Evolutionary conservation across 495 filamentous ascomycete genomes (phyloP).

Genomic region (Penicillium pulvis): DNA sequence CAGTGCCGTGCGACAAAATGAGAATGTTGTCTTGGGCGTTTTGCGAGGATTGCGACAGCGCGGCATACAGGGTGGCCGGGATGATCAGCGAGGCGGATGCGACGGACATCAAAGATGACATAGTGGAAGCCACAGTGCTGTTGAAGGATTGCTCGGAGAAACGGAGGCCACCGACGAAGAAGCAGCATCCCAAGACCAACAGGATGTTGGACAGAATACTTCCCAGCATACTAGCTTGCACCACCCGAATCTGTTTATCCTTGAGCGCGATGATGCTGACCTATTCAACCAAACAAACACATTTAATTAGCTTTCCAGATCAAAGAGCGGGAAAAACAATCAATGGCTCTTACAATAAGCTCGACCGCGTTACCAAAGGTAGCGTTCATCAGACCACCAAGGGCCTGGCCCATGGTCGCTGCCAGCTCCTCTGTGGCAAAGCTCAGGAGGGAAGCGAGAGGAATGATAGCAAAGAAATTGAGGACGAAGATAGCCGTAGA

Average conservation of each 20-base stretch:
- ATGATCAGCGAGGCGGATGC: conserved; percentile 91
- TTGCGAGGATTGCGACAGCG: conserved; percentile 38
- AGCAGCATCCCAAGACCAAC: conserved; percentile 95
- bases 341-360: conserved; percentile 68
- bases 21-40: conserved; percentile 60
- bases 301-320: not conserved
- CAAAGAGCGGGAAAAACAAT: not conserved
- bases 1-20: conserved; percentile 83
- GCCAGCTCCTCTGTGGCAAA: conserved; percentile 96
- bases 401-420: conserved; percentile 78
- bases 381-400: conserved; percentile 92
- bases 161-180: conserved; percentile 80
- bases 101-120: conserved; percentile 94
- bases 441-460: conserved; percentile 86
- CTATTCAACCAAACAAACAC: conserved; percentile 43
- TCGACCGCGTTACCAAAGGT: conserved; percentile 99
- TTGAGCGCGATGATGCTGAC: conserved; percentile 91
- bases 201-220: conserved; percentile 96
- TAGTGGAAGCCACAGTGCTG: conserved; percentile 85
- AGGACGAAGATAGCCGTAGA: conserved; percentile 78
- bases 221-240: conserved; percentile 96
- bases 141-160: conserved; percentile 77
- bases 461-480: conserved; percentile 96
- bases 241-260: conserved; percentile 86
- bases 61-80: conserved; percentile 76